phyloP scores from a whole-genome alignment of 1,284 basidiomycete genomes.

The Stereum hirsutum region DNA sequence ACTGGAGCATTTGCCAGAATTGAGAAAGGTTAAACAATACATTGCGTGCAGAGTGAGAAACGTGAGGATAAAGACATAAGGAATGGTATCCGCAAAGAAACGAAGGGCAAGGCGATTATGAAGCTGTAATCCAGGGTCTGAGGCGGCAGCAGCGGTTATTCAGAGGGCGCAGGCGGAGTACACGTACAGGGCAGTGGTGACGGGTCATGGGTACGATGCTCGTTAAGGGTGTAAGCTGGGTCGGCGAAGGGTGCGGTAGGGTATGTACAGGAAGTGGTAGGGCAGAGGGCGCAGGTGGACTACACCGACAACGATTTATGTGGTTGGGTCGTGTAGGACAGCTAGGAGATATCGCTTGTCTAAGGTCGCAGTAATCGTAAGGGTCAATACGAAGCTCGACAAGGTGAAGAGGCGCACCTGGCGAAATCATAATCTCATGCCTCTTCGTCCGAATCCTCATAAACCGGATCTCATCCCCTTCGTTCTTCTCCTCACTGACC shows the following conservation, averaged over 20 bases:
- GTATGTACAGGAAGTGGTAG: neutral
- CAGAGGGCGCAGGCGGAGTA: no score
- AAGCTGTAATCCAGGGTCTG: no score
- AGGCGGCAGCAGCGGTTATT: no score
- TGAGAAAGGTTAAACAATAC: no score
- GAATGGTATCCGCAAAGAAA: no score
- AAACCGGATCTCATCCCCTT: slow-evolving; percentile 75
- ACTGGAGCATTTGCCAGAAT: no score
- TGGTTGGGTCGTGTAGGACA: slow-evolving; percentile 71
- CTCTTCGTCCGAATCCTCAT: slow-evolving; percentile 86
- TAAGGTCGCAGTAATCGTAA: slow-evolving; percentile 21
- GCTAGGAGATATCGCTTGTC: slow-evolving; percentile 80
- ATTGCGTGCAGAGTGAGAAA: no score
- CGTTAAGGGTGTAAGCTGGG: no score
- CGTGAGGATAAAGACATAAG: no score
- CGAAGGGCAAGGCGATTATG: no score
- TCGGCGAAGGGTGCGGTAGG: neutral
- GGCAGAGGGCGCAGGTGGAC: neutral
- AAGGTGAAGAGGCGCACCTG: slow-evolving; percentile 45
- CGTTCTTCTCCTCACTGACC: slow-evolving; percentile 46
- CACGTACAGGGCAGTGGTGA: no score
- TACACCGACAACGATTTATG: slow-evolving; percentile 14
- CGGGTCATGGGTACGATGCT: no score
- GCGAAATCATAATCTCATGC: slow-evolving; percentile 92
- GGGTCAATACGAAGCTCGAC: neutral